Evolutionary conservation across 2,329 filamentous ascomycete genomes (phyloP).

Genomic region (Monosporascus sp.): DNA sequence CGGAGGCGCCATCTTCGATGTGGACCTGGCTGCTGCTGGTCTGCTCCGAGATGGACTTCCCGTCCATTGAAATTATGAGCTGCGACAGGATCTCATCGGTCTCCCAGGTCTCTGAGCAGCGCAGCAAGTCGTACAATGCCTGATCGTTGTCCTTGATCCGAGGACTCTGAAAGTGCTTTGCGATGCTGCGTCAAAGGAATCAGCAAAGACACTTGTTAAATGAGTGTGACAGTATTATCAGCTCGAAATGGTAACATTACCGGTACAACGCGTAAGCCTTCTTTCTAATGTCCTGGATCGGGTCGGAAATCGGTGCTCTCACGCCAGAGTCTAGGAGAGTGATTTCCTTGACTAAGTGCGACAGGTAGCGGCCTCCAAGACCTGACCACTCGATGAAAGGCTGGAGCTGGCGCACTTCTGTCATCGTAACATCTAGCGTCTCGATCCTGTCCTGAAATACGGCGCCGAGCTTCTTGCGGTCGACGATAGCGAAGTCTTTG

Average conservation of each 20-base stretch:
- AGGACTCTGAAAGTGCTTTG: slow-evolving; percentile 22
- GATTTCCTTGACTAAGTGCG: slow-evolving; percentile 27
- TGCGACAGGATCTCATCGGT: slow-evolving; percentile 25
- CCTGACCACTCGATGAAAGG: slow-evolving; percentile 30
- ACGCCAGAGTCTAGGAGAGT: slow-evolving; percentile 19
- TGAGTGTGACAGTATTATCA: background rate
- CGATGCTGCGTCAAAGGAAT: slow-evolving; percentile 17
- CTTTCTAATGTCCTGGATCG: slow-evolving; percentile 20
- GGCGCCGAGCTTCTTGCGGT: slow-evolving; percentile 23
- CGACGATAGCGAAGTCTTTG: slow-evolving; percentile 28
- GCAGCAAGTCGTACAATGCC: slow-evolving; percentile 19
- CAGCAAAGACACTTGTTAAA: background rate
- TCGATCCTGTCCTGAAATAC: slow-evolving; percentile 25
- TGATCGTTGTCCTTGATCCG: slow-evolving; percentile 5
- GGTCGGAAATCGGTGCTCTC: slow-evolving; percentile 12
- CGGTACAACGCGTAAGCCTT: slow-evolving; percentile 28
- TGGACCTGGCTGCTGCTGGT: slow-evolving; percentile 13
- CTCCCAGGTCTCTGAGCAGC: slow-evolving; percentile 20
- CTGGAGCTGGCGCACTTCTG: slow-evolving; percentile 25
- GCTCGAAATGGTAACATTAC: slow-evolving; percentile 16
- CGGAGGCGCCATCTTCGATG: slow-evolving; percentile 4
- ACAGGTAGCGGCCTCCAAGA: slow-evolving; percentile 28
- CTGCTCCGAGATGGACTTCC: slow-evolving; percentile 8
- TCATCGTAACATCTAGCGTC: slow-evolving; percentile 30
- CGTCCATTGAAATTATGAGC: slow-evolving; percentile 24